Evolutionary conservation across 2,329 filamentous ascomycete species (phyloP), one percentile per base, ranked within the genome.

Genomic region (Malbranchea cinnamomea): DNA sequence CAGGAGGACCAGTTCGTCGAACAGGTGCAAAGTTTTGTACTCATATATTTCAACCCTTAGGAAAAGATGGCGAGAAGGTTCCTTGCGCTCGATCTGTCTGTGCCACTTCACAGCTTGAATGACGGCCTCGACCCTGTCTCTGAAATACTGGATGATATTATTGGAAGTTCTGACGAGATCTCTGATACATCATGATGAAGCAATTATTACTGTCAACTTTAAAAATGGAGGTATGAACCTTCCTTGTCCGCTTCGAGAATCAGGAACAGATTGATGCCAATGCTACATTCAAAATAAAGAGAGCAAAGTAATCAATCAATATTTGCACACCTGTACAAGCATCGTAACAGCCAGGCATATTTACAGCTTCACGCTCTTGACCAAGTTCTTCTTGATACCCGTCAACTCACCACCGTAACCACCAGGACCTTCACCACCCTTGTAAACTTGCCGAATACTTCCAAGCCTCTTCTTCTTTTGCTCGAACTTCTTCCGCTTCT

Each of bases 381-480:
- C 74, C 56, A 98, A 59, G 12, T 80, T 79, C 44, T 77, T 80
- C 67, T 94, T 95, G 61, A 98, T 92, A 73, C 89, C 89, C 23
- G 85, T 89, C 60, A 79, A 60, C 56, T 95, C 89, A 60, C 89
- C 89, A 41, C 72, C 72, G 62, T 98, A 98, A 31, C 84, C 79
- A 47, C 83, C 79, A 48, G 71, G 72, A 43, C 80, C 74, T 60
- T 91, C 75, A 37, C 82, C 80, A 42, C 82, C 82, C 57, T 84
- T 82, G 62, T 85, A 95, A 9, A 82, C 66, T 6, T 80, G 71
- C 62, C 79, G 82, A 63, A 85, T 81, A 50, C 78, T 87, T 47
- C 72, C 74, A 49, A 95, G 59, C 68, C 95, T 94, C 80, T 94
- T 95, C 71, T 87, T 79, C 69, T 92, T 94, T 56, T 84, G 78